phyloP scores from a whole-genome alignment of 2,329 filamentous ascomycete genomes.

The Xylaria sp. region DNA sequence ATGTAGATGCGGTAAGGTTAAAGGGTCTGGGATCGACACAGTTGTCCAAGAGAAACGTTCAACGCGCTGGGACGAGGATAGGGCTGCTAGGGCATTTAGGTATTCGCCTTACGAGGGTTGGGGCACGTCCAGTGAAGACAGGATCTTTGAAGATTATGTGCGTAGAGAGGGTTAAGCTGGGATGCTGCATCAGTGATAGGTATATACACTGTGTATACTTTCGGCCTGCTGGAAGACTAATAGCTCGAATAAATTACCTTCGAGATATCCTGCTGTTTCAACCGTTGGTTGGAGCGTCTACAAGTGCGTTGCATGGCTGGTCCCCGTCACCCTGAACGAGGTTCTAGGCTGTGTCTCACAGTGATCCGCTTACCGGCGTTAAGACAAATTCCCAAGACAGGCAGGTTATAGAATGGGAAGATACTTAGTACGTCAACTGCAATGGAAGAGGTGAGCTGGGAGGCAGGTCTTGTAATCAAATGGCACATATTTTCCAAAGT shows the following conservation, averaged over 20 bases:
- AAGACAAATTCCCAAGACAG: constrained; percentile 4
- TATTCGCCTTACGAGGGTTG: not conserved
- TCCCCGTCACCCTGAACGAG: constrained; percentile 14
- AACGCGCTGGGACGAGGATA: not conserved
- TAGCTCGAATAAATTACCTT: constrained; percentile 5
- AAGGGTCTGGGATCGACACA: too few species aligned
- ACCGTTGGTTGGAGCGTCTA: too few species aligned
- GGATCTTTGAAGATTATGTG: not conserved
- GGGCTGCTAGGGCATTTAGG: not conserved
- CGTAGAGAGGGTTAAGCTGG: not conserved
- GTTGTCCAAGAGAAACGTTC: not conserved
- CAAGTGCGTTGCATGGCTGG: constrained; percentile 13
- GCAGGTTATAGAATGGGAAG: not conserved
- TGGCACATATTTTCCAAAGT: not conserved
- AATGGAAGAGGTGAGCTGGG: not conserved
- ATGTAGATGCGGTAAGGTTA: too few species aligned
- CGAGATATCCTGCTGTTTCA: too few species aligned
- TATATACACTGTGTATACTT: not conserved
- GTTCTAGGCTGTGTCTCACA: constrained; percentile 1
- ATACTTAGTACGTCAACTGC: not conserved
- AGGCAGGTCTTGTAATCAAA: not conserved
- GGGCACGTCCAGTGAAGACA: too few species aligned
- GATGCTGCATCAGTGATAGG: not conserved
- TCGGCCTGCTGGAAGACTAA: constrained; percentile 1
- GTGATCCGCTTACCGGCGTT: constrained; percentile 16